A percentile compares a stretch with the other conserved stretches of the same genome.
Evolutionary conservation across 2,329 filamentous ascomycete species (phyloP).

Genomic region (Oidium heveae): DNA sequence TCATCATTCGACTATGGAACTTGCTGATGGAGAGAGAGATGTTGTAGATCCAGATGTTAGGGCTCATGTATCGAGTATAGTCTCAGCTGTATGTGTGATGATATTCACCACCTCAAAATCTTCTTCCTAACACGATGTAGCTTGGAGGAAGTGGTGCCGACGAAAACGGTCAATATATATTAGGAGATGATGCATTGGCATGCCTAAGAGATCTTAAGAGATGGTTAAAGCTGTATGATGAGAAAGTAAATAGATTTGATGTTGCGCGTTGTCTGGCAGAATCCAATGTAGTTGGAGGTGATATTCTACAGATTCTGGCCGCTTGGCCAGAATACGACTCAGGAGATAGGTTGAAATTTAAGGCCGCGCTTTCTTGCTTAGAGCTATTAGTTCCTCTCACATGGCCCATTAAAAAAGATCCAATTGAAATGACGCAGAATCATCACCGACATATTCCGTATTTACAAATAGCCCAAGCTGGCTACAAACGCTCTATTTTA

Average conservation of each 20-base stretch:
- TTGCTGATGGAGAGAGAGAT: conserved; percentile 24
- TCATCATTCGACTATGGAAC: conserved; percentile 22
- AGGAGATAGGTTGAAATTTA: conserved; percentile 50
- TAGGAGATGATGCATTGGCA: conserved; percentile 81
- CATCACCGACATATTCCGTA: conserved; percentile 82
- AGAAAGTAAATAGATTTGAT: conserved; percentile 80
- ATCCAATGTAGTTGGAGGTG: conserved; percentile 72
- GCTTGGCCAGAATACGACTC: conserved; percentile 50
- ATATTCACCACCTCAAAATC: not conserved
- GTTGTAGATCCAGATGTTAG: conserved; percentile 78
- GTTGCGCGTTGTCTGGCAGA: conserved; percentile 82
- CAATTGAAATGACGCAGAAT: conserved; percentile 67
- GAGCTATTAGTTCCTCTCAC: conserved; percentile 82
- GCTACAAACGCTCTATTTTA: conserved; percentile 72
- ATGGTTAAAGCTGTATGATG: conserved; percentile 88
- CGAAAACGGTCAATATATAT: conserved; percentile 58
- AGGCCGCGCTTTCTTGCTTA: conserved; percentile 61
- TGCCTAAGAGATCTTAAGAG: conserved; percentile 80
- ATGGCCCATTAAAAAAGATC: conserved; percentile 68
- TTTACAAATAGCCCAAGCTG: conserved; percentile 63
- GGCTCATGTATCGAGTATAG: conserved; percentile 77
- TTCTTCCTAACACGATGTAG: conserved; percentile 21
- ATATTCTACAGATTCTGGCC: conserved; percentile 71
- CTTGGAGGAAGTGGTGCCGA: conserved; percentile 62
- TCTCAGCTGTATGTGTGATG: conserved; percentile 38